Evolutionary conservation across 257 asterid species (phyloP).

Genomic region (Thymus quinquecostatus): DNA sequence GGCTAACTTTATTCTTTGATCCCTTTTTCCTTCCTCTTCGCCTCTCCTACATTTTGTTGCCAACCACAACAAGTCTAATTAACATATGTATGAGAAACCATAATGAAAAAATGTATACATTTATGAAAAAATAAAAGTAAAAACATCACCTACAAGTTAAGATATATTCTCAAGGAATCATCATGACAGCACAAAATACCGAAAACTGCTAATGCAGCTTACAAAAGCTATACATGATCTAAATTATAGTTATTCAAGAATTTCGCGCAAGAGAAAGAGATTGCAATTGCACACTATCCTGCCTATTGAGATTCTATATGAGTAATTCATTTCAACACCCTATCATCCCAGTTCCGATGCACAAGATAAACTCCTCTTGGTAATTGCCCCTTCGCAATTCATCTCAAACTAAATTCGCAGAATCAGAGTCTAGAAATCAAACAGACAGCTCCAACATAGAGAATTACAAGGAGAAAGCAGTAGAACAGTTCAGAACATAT

Average conservation of each 20-base stretch:
- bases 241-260: neutral
- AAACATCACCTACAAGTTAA: too few relatives aligned
- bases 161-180: neutral
- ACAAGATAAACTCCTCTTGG: neutral
- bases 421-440: neutral
- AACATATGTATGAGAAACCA: conserved; percentile 5
- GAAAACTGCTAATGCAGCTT: neutral
- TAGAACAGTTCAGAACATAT: conserved; percentile 4
- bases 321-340: conserved; percentile 5
- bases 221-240: neutral
- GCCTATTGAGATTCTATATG: neutral
- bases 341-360: conserved; percentile 11
- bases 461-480: neutral
- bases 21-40: conserved; percentile 74
- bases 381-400: conserved; percentile 2
- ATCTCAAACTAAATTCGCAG: neutral
- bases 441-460: neutral
- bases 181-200: neutral
- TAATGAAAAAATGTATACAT: neutral
- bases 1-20: conserved; percentile 54
- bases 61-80: conserved; percentile 18
- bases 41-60: conserved; percentile 43
- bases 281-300: neutral
- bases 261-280: conserved; percentile 15
- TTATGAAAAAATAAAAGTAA: neutral